Conservation (phyloP, 2,329 filamentous ascomycete species). For the Clarireedia homoeocarpa region DNA sequence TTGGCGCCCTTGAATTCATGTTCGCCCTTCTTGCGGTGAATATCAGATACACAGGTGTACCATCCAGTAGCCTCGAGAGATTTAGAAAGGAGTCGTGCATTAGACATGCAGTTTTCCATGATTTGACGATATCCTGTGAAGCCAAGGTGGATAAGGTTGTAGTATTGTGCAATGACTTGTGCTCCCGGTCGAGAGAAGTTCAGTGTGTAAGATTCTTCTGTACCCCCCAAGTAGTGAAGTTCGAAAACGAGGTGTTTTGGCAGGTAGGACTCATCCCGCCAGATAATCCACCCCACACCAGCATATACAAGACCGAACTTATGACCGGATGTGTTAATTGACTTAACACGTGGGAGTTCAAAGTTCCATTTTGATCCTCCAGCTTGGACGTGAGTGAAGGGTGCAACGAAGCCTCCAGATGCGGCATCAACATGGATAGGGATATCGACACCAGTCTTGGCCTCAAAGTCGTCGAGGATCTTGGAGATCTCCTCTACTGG, state of each 20-base stretch:
- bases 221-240: constrained; percentile 61
- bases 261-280: constrained; percentile 56
- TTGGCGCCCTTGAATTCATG: constrained; percentile 28
- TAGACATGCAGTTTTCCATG: constrained; percentile 59
- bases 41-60: constrained; percentile 58
- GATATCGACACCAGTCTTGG: constrained; percentile 53
- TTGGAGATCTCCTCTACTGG: constrained; percentile 60
- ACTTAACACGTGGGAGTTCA: constrained; percentile 52
- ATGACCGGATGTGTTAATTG: constrained; percentile 58
- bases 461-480: constrained; percentile 55
- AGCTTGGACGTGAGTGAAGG: constrained; percentile 48
- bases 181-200: constrained; percentile 67
- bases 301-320: constrained; percentile 58
- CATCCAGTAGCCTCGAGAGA: constrained; percentile 57
- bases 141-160: constrained; percentile 64
- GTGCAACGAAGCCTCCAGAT: constrained; percentile 53
- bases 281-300: constrained; percentile 64
- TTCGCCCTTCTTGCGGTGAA: constrained; percentile 50
- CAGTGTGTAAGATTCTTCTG: constrained; percentile 61
- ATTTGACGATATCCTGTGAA: constrained; percentile 55
- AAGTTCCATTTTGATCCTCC: constrained; percentile 57
- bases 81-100: constrained; percentile 56
- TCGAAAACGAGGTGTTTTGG: constrained; percentile 64
- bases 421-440: constrained; percentile 61
- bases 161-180: constrained; percentile 65